Percentiles rank a stretch among this genome's conserved stretches.
phyloP scores from a whole-genome alignment of 2,329 filamentous ascomycete species.

The Bipolaris gigantea region DNA sequence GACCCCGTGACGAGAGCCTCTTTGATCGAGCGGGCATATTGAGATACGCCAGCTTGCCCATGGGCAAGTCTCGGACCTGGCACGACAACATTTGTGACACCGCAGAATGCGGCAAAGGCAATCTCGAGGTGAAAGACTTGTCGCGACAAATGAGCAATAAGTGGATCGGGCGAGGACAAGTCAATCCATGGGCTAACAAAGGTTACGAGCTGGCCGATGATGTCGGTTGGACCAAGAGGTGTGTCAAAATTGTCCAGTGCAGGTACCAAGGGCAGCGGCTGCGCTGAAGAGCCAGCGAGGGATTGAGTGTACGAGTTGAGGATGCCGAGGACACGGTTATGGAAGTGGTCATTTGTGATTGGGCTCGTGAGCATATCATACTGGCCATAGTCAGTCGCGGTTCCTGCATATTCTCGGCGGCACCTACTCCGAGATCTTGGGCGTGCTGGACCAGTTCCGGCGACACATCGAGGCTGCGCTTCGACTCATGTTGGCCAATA shows the following conservation, averaged over 20 bases:
- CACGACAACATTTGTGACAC: conserved; percentile 79
- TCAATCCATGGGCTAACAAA: conserved; percentile 93
- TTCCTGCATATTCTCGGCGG: not conserved
- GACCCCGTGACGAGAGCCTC: conserved; percentile 75
- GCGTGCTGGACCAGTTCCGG: conserved; percentile 67
- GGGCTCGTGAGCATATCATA: conserved; percentile 79
- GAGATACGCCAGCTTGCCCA: conserved; percentile 60
- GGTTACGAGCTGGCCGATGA: conserved; percentile 73
- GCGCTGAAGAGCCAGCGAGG: conserved; percentile 47
- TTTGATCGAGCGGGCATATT: conserved; percentile 82
- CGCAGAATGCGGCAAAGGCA: conserved; percentile 94
- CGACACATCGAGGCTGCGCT: conserved; percentile 61
- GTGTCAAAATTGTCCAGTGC: conserved; percentile 82
- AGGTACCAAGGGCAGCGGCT: conserved; percentile 52
- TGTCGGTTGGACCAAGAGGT: conserved; percentile 66
- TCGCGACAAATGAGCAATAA: conserved; percentile 82
- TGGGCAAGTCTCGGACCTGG: conserved; percentile 72
- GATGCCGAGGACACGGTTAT: conserved; percentile 65
- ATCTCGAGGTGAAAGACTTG: conserved; percentile 90
- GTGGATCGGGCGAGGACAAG: conserved; percentile 76
- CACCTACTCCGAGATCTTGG: conserved; percentile 67
- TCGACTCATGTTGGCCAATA: conserved; percentile 73
- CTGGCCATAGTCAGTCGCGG: conserved; percentile 48
- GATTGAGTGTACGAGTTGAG: conserved; percentile 59
- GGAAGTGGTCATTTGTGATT: conserved; percentile 75